Percentiles rank a stretch among this genome's conserved stretches.
Conservation (phyloP, 768 basidiomycete species). For the Galerina marginata region DNA sequence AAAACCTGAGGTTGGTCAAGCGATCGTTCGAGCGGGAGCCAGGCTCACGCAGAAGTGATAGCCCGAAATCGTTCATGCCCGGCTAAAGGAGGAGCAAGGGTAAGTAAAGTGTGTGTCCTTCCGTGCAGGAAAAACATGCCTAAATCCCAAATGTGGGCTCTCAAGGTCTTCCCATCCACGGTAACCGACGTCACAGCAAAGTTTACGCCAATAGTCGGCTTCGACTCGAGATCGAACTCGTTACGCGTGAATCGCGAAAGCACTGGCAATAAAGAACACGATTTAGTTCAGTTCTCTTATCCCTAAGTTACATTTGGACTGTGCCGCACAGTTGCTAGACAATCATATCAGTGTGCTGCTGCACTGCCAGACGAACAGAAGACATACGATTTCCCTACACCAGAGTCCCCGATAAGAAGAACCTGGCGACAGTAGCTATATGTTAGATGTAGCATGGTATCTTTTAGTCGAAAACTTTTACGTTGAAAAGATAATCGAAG, state of each 20-base stretch:
- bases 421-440: constrained; percentile 56
- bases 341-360: constrained; percentile 10
- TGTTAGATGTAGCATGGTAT: constrained; percentile 5
- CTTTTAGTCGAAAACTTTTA: constrained; percentile 30
- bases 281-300: neutral
- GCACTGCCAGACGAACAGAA: constrained; percentile 14
- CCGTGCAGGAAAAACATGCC: constrained; percentile 55
- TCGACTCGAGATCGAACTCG: constrained; percentile 98
- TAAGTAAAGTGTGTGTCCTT: constrained; percentile 12
- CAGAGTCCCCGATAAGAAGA: constrained; percentile 98
- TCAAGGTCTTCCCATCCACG: constrained; percentile 96
- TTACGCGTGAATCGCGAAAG: constrained; percentile 99
- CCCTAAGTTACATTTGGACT: neutral
- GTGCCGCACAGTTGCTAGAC: constrained; percentile 69
- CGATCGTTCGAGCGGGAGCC: neutral
- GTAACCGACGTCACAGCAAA: constrained; percentile 97
- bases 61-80: constrained; percentile 99
- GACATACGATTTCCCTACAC: constrained; percentile 98
- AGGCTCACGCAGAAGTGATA: constrained; percentile 91
- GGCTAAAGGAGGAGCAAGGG: constrained; percentile 50
- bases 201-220: constrained; percentile 99
- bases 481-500: constrained; percentile 99
- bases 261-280: constrained; percentile 54
- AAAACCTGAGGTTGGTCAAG: neutral
- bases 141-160: constrained; percentile 99